These are phyloP conservation scores for Neurospora sp. DNA, from an alignment of 495 filamentous ascomycete genomes.

Conservation along the genomic window DNA sequence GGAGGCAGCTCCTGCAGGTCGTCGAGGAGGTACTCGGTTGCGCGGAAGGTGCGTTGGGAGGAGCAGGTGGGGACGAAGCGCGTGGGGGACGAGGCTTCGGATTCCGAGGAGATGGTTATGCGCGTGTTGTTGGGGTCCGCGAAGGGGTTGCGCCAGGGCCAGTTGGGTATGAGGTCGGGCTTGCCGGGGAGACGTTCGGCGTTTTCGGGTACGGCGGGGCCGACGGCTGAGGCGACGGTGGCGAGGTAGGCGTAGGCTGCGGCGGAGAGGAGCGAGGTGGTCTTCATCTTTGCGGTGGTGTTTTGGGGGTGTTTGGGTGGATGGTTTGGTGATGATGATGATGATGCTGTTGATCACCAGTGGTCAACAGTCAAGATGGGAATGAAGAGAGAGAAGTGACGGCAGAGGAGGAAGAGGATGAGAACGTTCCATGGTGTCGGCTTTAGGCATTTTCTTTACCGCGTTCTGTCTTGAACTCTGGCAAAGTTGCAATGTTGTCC, in stretches of 20 bases:
- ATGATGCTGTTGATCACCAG: background rate
- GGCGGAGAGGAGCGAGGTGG: conserved; percentile 7
- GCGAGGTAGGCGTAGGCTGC: conserved; percentile 8
- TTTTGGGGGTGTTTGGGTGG: background rate
- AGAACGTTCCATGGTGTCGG: background rate
- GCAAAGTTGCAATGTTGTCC: conserved; percentile 23
- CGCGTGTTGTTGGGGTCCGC: background rate
- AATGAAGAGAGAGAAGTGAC: background rate
- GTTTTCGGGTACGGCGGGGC: conserved; percentile 9
- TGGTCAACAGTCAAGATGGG: background rate
- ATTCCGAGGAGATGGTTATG: background rate
- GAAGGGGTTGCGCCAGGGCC: conserved; percentile 25
- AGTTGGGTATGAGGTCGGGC: conserved; percentile 15
- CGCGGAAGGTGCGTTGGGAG: conserved; percentile 13
- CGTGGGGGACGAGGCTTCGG: background rate
- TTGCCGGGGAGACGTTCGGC: conserved; percentile 13
- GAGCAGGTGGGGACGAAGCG: conserved; percentile 14
- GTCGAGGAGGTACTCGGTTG: conserved; percentile 22
- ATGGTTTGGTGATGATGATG: background rate
- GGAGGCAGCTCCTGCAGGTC: conserved; percentile 20
- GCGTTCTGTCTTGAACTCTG: background rate
- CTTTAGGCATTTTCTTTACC: conserved; percentile 3
- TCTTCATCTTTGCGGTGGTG: conserved; percentile 10
- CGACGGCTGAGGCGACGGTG: conserved; percentile 12
- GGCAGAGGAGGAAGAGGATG: background rate